Percentiles rank a stretch among this genome's conserved stretches.
Conservation (phyloP, 768 basidiomycete genomes). For the Suillus subaureus region DNA sequence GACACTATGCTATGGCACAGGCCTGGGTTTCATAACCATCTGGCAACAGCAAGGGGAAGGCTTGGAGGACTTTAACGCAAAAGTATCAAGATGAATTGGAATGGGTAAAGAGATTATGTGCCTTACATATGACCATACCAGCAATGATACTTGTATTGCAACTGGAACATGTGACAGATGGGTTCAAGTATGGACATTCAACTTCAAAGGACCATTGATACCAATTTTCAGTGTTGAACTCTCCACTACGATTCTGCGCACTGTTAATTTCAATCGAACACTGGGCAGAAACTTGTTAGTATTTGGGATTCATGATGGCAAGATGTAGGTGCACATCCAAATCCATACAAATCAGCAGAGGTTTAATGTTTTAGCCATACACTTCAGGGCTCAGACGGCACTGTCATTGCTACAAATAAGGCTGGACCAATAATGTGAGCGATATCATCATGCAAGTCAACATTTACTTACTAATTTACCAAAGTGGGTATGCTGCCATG, state of each 20-base stretch:
- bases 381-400: background rate
- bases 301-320: constrained; percentile 10
- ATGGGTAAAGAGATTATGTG: constrained; percentile 14
- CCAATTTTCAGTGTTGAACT: background rate
- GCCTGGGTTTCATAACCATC: constrained; percentile 9
- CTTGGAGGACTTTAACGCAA: constrained; percentile 6
- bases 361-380: background rate
- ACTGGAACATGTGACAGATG: background rate
- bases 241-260: background rate
- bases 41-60: constrained; percentile 8
- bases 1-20: constrained; percentile 10
- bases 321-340: background rate
- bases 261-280: background rate
- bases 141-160: background rate
- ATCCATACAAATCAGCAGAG: background rate
- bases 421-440: background rate
- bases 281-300: constrained; percentile 1
- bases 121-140: background rate
- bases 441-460: background rate
- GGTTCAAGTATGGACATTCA: background rate
- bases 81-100: background rate
- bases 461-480: background rate
- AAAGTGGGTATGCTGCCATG: background rate
- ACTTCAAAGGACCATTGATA: background rate
- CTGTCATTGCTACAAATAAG: background rate